phyloP scores from a whole-genome alignment of 2,329 filamentous ascomycete genomes.

The Fusarium sp. region DNA sequence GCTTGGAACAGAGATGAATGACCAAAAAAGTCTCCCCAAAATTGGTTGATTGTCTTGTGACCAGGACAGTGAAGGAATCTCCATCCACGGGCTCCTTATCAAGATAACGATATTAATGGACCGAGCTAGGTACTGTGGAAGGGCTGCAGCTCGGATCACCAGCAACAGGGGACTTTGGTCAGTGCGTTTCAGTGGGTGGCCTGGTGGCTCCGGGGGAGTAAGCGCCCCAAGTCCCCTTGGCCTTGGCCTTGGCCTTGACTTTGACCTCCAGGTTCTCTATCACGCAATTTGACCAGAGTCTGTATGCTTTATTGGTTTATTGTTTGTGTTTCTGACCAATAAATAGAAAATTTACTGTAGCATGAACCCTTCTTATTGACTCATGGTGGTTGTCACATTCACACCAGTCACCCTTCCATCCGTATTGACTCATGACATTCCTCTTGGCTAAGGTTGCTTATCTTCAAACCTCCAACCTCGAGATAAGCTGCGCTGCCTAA shows the following conservation, averaged over 20 bases:
- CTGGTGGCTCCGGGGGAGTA: slow-evolving; percentile 9
- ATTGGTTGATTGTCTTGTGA: slow-evolving; percentile 21
- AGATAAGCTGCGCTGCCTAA: slow-evolving; percentile 31
- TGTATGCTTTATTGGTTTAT: neutral
- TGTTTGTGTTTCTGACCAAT: neutral
- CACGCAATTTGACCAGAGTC: slow-evolving; percentile 14
- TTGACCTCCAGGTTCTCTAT: slow-evolving; percentile 15
- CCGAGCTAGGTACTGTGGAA: neutral
- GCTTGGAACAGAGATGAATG: neutral
- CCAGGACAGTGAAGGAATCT: neutral
- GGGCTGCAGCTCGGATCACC: slow-evolving; percentile 8
- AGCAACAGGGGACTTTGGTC: slow-evolving; percentile 22
- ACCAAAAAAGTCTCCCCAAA: neutral
- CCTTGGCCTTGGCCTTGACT: no score
- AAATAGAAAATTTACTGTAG: neutral
- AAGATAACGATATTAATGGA: slow-evolving; percentile 25
- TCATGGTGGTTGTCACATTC: slow-evolving; percentile 22
- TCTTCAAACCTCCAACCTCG: neutral
- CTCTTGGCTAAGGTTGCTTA: slow-evolving; percentile 1
- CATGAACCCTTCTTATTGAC: slow-evolving; percentile 18
- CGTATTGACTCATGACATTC: slow-evolving; percentile 35
- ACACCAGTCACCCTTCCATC: slow-evolving; percentile 24
- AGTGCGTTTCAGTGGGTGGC: slow-evolving; percentile 23
- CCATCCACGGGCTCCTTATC: neutral
- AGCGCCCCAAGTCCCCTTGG: slow-evolving; percentile 3